Conservation (phyloP, 2,329 filamentous ascomycete genomes). For the Pestalotiopsis sp. region DNA sequence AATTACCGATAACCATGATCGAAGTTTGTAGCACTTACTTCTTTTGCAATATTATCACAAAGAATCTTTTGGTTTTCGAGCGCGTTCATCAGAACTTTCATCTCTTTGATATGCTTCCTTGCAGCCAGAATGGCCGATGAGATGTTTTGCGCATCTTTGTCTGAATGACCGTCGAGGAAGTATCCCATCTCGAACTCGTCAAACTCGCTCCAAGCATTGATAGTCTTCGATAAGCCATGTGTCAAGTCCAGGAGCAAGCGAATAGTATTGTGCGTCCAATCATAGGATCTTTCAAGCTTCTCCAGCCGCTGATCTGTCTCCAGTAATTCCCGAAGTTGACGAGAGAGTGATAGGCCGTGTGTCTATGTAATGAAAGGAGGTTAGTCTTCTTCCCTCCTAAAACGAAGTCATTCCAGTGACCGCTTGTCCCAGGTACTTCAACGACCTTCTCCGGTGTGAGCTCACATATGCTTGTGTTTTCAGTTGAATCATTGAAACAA, state of each 20-base stretch:
- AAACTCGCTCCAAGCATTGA: background rate
- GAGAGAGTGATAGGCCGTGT: background rate
- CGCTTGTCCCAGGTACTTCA: too few relatives aligned
- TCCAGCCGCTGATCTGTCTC: background rate
- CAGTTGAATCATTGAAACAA: conserved; percentile 11
- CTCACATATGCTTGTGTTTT: conserved; percentile 1
- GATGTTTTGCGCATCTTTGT: background rate
- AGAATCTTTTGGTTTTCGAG: background rate
- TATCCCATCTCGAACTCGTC: background rate
- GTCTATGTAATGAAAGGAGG: too few relatives aligned
- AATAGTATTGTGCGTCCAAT: background rate
- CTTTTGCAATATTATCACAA: background rate
- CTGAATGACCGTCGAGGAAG: background rate
- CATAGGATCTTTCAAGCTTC: background rate
- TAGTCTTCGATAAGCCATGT: background rate
- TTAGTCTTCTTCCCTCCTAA: too few relatives aligned
- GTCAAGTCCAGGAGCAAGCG: background rate
- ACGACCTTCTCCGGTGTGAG: too few relatives aligned
- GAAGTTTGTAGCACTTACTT: too few relatives aligned
- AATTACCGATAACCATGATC: too few relatives aligned
- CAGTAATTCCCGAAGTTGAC: background rate
- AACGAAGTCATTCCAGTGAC: too few relatives aligned
- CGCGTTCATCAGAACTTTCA: background rate
- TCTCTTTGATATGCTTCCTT: background rate
- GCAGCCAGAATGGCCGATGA: background rate